These are phyloP conservation scores for Vaccinium darrowii DNA, from an alignment of 148 eudicot species.

Conservation along the genomic window DNA sequence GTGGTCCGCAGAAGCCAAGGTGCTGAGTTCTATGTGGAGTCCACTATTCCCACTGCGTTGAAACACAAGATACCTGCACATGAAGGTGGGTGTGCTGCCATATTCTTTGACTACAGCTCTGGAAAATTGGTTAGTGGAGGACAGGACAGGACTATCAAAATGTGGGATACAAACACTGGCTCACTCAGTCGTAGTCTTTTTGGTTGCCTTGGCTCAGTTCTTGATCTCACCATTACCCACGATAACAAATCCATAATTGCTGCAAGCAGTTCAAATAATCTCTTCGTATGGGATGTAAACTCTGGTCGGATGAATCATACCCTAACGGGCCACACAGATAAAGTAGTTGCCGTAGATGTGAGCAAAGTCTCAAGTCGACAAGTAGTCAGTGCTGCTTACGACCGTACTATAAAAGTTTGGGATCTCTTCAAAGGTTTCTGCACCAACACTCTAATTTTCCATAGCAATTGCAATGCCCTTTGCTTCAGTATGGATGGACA, in stretches of 20 bases:
- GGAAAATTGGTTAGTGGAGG: constrained; percentile 78
- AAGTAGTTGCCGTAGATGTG: constrained; percentile 92
- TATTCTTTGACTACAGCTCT: constrained; percentile 75
- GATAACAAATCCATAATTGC: constrained; percentile 79
- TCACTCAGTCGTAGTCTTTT: constrained; percentile 45
- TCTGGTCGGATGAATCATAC: constrained; percentile 82
- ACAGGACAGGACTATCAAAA: constrained; percentile 73
- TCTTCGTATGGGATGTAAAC: constrained; percentile 79
- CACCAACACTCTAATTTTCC: constrained; percentile 68
- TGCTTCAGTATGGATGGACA: constrained; percentile 75
- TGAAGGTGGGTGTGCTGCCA: constrained; percentile 85
- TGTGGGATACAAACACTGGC: constrained; percentile 86
- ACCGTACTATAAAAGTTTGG: constrained; percentile 89
- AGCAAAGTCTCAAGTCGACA: constrained; percentile 73
- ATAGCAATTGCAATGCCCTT: constrained; percentile 82
- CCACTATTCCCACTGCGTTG: constrained; percentile 57
- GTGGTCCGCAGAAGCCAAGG: constrained; percentile 88
- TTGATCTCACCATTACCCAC: constrained; percentile 75
- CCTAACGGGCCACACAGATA: constrained; percentile 86
- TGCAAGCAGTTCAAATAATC: constrained; percentile 80
- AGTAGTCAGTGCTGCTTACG: constrained; percentile 83
- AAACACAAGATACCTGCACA: constrained; percentile 78
- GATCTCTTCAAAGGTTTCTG: constrained; percentile 87
- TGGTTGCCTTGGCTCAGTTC: constrained; percentile 85
- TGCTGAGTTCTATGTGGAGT: constrained; percentile 70